Conservation (phyloP, 2,329 filamentous ascomycete species). For the Neocatenulostroma microsporum region DNA sequence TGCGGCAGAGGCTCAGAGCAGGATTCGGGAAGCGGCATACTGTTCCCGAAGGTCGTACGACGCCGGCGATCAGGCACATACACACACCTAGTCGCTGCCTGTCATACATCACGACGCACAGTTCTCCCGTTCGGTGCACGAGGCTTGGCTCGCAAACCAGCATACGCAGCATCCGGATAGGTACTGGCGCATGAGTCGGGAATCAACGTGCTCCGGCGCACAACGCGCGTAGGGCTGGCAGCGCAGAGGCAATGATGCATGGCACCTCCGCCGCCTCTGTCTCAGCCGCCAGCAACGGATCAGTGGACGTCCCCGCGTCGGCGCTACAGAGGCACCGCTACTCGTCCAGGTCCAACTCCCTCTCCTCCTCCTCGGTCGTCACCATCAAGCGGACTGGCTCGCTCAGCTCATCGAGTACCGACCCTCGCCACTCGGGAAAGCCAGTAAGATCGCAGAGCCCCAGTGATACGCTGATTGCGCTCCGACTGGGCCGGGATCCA, state of each 20-base stretch:
- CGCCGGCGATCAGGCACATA: constrained; percentile 3
- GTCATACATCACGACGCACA: constrained; percentile 2
- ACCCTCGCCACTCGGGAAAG: constrained; percentile 21
- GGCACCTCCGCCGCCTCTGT: constrained; percentile 14
- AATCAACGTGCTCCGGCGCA: constrained; percentile 11
- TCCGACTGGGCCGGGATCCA: constrained; percentile 18
- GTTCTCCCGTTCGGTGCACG: neutral
- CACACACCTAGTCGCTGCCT: constrained; percentile 2
- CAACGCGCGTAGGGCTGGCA: constrained; percentile 7
- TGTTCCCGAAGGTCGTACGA: too few relatives aligned
- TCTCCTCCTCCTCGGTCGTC: constrained; percentile 37
- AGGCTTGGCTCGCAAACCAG: neutral
- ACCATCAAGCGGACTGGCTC: constrained; percentile 38
- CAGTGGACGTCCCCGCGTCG: neutral
- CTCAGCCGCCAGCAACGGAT: constrained; percentile 10
- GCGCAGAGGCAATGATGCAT: constrained; percentile 13
- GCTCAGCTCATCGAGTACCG: constrained; percentile 20
- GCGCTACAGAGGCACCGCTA: constrained; percentile 11
- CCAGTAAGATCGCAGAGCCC: constrained; percentile 18
- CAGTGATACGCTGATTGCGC: constrained; percentile 18
- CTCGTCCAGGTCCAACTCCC: constrained; percentile 36
- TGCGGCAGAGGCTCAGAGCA: neutral
- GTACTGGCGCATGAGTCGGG: constrained; percentile 10
- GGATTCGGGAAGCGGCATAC: constrained; percentile 1
- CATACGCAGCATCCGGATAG: constrained; percentile 5